Evolutionary conservation across 73 alveolate species (phyloP).

Genomic region (Paramecium sexaurelia): DNA sequence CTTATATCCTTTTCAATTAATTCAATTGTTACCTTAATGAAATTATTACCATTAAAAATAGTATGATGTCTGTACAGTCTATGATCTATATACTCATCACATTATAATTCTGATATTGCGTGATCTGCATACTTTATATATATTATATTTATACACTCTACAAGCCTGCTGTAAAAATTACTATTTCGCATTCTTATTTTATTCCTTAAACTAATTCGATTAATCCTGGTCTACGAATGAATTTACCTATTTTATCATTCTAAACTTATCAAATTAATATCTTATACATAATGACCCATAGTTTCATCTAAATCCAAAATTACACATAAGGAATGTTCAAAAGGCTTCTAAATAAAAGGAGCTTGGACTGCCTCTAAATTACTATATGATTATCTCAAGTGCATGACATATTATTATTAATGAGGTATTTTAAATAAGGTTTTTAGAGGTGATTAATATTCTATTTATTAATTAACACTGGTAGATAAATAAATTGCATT

Average conservation of each 20-base stretch:
- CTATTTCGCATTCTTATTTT: not conserved
- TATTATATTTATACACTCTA: not conserved
- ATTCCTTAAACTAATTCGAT: not conserved
- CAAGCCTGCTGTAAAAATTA: not conserved
- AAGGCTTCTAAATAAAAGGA: not conserved
- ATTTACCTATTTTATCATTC: not conserved
- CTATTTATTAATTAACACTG: not conserved
- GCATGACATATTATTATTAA: not conserved
- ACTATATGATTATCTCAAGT: not conserved
- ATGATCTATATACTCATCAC: not conserved
- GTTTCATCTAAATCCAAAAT: slow-evolving; percentile 9
- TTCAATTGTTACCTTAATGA: slow-evolving; percentile 64
- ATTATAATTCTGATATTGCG: not conserved
- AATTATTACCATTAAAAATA: not conserved
- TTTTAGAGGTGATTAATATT: not conserved
- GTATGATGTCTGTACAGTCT: not conserved
- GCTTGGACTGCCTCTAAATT: not conserved
- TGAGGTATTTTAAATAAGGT: not conserved
- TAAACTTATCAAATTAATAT: not conserved
- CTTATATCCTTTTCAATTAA: slow-evolving; percentile 59
- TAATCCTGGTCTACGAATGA: not conserved
- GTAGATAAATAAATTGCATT: slow-evolving; percentile 18
- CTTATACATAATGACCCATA: slow-evolving; percentile 1
- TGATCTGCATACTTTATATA: slow-evolving; percentile 1
- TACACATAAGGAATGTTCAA: not conserved